phyloP scores from a whole-genome alignment of 2,329 filamentous ascomycete genomes.

The Stemphylium lycopersici region DNA sequence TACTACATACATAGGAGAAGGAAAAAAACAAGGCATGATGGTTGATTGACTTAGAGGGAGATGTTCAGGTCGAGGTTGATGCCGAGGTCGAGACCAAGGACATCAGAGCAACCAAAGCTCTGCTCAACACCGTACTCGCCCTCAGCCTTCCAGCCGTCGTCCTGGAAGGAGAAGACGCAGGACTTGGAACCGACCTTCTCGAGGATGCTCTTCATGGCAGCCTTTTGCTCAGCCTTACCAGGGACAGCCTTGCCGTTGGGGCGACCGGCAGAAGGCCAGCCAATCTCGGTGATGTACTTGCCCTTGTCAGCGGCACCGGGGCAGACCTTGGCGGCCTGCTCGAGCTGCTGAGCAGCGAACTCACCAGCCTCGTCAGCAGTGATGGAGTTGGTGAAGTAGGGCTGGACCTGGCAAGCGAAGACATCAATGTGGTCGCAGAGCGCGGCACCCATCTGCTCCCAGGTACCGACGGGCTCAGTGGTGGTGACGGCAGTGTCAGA shows the following conservation, averaged over 20 bases:
- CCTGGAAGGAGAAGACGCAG: constrained; percentile 80
- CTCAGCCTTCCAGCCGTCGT: constrained; percentile 82
- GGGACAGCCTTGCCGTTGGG: constrained; percentile 76
- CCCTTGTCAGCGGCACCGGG: constrained; percentile 61
- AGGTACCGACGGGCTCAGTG: constrained; percentile 82
- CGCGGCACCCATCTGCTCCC: constrained; percentile 64
- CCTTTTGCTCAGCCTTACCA: constrained; percentile 68
- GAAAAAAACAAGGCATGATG: too few species aligned
- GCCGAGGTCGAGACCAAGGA: constrained; percentile 48
- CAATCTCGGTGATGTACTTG: constrained; percentile 85
- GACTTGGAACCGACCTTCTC: constrained; percentile 68
- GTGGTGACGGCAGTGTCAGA: constrained; percentile 73
- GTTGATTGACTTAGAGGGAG: too few species aligned
- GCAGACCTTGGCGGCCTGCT: constrained; percentile 74
- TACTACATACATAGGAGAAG: background rate
- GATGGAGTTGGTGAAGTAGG: constrained; percentile 84
- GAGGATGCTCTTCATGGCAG: constrained; percentile 75
- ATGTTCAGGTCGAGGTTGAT: constrained; percentile 4
- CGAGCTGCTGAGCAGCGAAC: constrained; percentile 77
- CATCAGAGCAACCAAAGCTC: constrained; percentile 72
- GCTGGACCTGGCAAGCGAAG: constrained; percentile 85
- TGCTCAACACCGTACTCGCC: constrained; percentile 77
- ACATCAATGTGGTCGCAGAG: constrained; percentile 80
- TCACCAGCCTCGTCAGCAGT: constrained; percentile 69
- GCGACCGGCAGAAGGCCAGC: constrained; percentile 77